phyloP scores from a whole-genome alignment of 768 basidiomycete genomes.

The Russula olivacea region DNA sequence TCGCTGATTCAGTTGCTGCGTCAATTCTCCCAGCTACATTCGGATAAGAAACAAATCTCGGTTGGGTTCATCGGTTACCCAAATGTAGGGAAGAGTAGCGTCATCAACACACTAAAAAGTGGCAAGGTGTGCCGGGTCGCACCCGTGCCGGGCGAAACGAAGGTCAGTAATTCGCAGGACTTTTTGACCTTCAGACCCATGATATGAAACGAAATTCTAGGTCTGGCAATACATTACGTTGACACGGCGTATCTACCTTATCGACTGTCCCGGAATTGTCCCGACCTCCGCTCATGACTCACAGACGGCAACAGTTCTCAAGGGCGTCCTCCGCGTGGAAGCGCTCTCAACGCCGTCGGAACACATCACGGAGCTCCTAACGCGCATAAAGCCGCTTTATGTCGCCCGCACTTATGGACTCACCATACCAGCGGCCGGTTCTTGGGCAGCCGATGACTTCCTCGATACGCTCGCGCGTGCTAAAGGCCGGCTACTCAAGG shows the following conservation, averaged over 20 bases:
- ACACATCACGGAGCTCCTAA: slow-evolving; percentile 83
- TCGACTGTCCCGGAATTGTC: slow-evolving; percentile 98
- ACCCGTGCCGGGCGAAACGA: slow-evolving; percentile 96
- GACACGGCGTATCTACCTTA: slow-evolving; percentile 93
- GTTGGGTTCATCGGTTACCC: slow-evolving; percentile 98
- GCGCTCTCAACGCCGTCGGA: slow-evolving; percentile 89
- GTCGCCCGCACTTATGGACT: slow-evolving; percentile 80
- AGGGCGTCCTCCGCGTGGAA: slow-evolving; percentile 95
- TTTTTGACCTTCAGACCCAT: background rate
- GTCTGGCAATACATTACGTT: slow-evolving; percentile 99
- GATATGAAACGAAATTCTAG: slow-evolving; percentile 21
- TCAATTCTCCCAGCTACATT: slow-evolving; percentile 94
- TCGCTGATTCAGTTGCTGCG: slow-evolving; percentile 94
- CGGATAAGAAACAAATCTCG: slow-evolving; percentile 98
- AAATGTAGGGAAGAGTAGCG: slow-evolving; percentile 94
- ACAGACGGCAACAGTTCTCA: slow-evolving; percentile 87
- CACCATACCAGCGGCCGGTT: slow-evolving; percentile 49
- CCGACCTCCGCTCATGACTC: slow-evolving; percentile 89
- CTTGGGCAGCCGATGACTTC: slow-evolving; percentile 73
- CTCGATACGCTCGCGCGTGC: slow-evolving; percentile 81
- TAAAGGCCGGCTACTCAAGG: slow-evolving; percentile 87
- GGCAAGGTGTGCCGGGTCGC: slow-evolving; percentile 96
- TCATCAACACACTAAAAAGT: slow-evolving; percentile 98
- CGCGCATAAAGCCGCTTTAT: slow-evolving; percentile 89
- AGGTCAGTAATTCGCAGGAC: slow-evolving; percentile 35